Base-by-base conservation (phyloP, 179 eudicot species). In the Silene coronaria region DNA sequence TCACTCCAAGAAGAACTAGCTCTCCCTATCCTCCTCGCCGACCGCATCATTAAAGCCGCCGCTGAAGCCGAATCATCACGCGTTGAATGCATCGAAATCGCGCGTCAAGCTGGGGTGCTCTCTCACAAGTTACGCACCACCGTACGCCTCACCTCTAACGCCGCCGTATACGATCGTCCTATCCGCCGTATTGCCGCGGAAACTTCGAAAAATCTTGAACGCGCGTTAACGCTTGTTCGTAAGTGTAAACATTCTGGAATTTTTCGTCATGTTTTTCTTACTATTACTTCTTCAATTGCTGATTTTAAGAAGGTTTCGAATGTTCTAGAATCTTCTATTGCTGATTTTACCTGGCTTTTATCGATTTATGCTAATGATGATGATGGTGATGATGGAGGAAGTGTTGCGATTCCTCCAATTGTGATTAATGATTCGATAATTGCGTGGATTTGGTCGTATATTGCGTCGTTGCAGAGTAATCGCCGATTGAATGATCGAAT, bases 371-470 rank as follows among this genome's bases (percentile, higher is more conserved):
- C 27, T n/a, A 64, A 28, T 6, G 62, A 71, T 23, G 64, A 67
- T 14, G 86, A 79, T 34, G 75, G 71, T 3, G 90, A 85, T 13
- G 76, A 71, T 9, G 90, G 86, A 2, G 67, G 80, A 3, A 82
- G 72, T 34, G 57, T 84, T 22, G 73, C 83, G 0, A 77, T 90
- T 24, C 90, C 91, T 10, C 94, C 94, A 1, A 81, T 90, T 76
- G 89, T 80, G 26, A 79, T 69, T 13, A 84, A 77, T 26, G 90
- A 90, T 77, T 91, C 94, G 17, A 84, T 83, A 51, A 75, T 90
- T 12, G 90, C 90, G 34, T 85, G 86, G 89, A 80, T 90, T 0
- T 90, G 90, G 94, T 84, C 89, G n/a, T 85, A 80, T 12, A 84
- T 88, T 32, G 90, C 91, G 16, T 74, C 87, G 19, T 63, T 88